These are phyloP conservation scores for Helotiales sp. DNA, from an alignment of 2,329 filamentous ascomycete species.

Conservation along the genomic window DNA sequence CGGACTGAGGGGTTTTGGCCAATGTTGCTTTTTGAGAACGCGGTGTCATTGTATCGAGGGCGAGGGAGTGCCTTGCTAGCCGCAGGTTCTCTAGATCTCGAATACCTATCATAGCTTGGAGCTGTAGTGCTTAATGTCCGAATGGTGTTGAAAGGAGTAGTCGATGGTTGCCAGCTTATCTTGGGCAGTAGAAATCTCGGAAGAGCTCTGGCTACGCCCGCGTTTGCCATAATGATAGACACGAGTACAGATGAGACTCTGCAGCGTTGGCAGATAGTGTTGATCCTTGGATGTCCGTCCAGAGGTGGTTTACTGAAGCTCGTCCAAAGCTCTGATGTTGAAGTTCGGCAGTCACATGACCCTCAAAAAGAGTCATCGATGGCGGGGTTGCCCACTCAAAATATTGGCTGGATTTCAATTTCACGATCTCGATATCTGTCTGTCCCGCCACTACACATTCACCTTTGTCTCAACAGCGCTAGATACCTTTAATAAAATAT, in stretches of 20 bases:
- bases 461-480: constrained; percentile 8
- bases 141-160: constrained; percentile 20
- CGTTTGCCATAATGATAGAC: constrained; percentile 27
- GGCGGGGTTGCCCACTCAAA: constrained; percentile 10
- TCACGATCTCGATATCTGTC: constrained; percentile 1
- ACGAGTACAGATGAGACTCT: neutral
- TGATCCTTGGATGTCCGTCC: neutral
- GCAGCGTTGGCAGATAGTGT: neutral
- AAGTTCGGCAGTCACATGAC: neutral
- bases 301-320: neutral
- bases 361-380: neutral
- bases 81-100: constrained; percentile 4
- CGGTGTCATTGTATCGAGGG: constrained; percentile 7
- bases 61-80: neutral
- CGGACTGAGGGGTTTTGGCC: constrained; percentile 21
- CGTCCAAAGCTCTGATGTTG: neutral
- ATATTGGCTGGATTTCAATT: constrained; percentile 4
- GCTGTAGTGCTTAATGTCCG: constrained; percentile 27
- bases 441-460: constrained; percentile 17
- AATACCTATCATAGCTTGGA: constrained; percentile 10
- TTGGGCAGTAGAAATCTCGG: constrained; percentile 35
- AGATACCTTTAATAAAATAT: neutral
- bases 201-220: constrained; percentile 26
- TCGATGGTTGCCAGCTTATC: constrained; percentile 34
- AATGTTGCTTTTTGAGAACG: constrained; percentile 16